Percentiles rank a stretch among this genome's conserved stretches.
Evolutionary conservation across 352 stramenopile species (phyloP).

Genomic region (Globisporangium megalacanthum): DNA sequence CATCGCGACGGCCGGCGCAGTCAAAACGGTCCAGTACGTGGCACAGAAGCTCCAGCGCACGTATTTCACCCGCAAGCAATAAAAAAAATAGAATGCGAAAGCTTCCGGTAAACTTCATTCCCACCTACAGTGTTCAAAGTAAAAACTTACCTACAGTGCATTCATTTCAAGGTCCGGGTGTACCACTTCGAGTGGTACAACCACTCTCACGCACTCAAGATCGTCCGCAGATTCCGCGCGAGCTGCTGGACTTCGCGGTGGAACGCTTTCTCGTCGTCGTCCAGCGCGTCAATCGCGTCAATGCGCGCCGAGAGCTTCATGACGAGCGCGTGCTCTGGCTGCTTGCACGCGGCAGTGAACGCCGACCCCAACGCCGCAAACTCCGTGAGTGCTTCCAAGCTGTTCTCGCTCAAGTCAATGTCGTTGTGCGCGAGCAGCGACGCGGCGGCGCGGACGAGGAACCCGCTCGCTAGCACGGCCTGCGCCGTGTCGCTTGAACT

Average conservation of each 20-base stretch:
- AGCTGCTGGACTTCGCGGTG: constrained; percentile 56
- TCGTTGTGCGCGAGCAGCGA: constrained; percentile 62
- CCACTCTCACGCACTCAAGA: constrained; percentile 17
- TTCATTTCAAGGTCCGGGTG: too few relatives aligned
- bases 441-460: constrained; percentile 41
- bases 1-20: constrained; percentile 73
- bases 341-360: constrained; percentile 55
- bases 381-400: constrained; percentile 63
- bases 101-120: neutral
- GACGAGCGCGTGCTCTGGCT: constrained; percentile 36
- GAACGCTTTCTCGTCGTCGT: constrained; percentile 66
- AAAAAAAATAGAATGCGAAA: constrained; percentile 9
- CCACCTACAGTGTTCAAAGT: neutral
- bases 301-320: constrained; percentile 49
- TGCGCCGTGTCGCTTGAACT: constrained; percentile 49
- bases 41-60: constrained; percentile 84
- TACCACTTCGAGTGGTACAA: too few relatives aligned
- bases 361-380: constrained; percentile 56
- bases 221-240: constrained; percentile 43
- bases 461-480: constrained; percentile 30
- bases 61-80: constrained; percentile 38
- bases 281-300: constrained; percentile 49
- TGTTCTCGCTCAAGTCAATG: constrained; percentile 73
- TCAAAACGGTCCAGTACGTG: constrained; percentile 80
- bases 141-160: neutral